Evolutionary conservation across 805 yeast genomes (phyloP), one percentile per base, ranked within the genome.

Genomic region (Alloascoidea africana): DNA sequence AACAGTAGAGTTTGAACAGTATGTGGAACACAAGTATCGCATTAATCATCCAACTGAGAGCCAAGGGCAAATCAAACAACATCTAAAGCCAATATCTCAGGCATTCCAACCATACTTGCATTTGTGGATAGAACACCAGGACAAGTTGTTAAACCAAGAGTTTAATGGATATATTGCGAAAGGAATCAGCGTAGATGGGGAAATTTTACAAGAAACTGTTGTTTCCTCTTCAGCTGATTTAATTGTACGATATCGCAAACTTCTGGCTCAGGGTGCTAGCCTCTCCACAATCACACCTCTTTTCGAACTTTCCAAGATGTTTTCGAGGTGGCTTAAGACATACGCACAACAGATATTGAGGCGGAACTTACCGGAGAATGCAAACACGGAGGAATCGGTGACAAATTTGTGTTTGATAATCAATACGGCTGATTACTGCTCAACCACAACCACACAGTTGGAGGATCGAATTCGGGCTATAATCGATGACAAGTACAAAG

Each of bases 381-480:
- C 58, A 18, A 67, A 73, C 17, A 59, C 67, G 8, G 57, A 53
- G 8, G 89, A 81, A 45, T 76, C 83, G 1, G 59, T 83, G 14
- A 67, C 66, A 34, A 71, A 79, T 41, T 64, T 82, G 1, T 76
- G 91, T 18, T 60, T 84, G 51, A 68, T 86, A 5, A 58, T 89
- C 27, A 84, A 85, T 46, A 89, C 98, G 0, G 85, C 94, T 1
- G 95, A 89, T 52, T 91, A 87, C 53, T 77, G 94, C 41, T 70
- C 83, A 14, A 64, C 73, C 6, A 91, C 95, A 2, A 71, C 78
- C 2, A 67, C 66, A 8, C 96, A 91, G 51, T 58, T 91, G 34
- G 85, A 76, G 46, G 81, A 77, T 17, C 72, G 72, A 46, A 55
- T 73, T 13, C 41, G 53, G 51, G 61, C 61, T 35, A 47, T 66